phyloP scores from a whole-genome alignment of 768 basidiomycete genomes.

The Mycena olivaceomarginata region DNA sequence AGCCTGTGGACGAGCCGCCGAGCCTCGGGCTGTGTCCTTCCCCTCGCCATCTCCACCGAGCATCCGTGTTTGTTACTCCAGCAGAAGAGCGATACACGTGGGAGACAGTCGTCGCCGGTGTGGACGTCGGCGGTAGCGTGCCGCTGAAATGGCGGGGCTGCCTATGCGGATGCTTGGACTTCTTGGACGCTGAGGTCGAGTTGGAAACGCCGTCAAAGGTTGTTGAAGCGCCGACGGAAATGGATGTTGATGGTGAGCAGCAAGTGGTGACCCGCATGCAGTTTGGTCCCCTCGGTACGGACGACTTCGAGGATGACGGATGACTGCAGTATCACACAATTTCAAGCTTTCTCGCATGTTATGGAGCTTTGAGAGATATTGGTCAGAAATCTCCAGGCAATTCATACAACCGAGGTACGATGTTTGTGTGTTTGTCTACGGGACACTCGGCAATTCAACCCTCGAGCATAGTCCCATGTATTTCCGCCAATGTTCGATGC shows the following conservation, averaged over 20 bases:
- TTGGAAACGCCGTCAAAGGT: neutral
- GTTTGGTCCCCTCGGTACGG: conserved; percentile 21
- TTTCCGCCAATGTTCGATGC: too few species aligned
- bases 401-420: too few species aligned
- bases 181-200: conserved; percentile 61
- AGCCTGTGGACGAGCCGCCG: conserved; percentile 21
- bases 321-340: neutral
- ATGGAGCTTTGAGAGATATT: too few species aligned
- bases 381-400: too few species aligned
- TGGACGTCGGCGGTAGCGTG: conserved; percentile 70
- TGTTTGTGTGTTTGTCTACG: too few species aligned
- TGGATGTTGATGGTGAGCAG: conserved; percentile 43
- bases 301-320: conserved; percentile 42
- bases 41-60: conserved; percentile 57
- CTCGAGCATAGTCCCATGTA: too few species aligned
- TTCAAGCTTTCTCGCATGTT: too few species aligned
- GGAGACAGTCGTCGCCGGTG: conserved; percentile 73
- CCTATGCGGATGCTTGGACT: conserved; percentile 75
- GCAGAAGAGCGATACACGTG: conserved; percentile 81
- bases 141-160: conserved; percentile 85
- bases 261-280: conserved; percentile 31
- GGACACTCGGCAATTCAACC: too few species aligned
- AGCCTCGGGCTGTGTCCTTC: conserved; percentile 67
- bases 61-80: conserved; percentile 70
- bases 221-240: neutral